Base-by-base conservation (phyloP, 495 filamentous ascomycete species). In the Lentithecium fluviatile region DNA sequence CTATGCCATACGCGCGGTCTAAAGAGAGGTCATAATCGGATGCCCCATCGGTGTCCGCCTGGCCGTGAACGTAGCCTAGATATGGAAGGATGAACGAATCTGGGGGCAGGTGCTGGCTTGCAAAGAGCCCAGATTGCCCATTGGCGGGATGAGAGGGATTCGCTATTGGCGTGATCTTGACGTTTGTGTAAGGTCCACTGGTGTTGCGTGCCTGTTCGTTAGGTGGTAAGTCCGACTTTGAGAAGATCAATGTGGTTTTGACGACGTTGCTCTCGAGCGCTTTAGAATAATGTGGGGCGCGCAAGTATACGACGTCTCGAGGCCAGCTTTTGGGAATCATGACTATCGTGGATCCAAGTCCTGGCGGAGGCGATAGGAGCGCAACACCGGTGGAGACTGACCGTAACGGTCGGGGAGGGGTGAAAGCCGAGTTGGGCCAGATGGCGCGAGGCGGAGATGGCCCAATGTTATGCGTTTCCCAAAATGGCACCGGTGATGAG, bases 1-100 rank as follows among this genome's bases (percentile, higher is more conserved):
- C 84, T 0, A 90, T 70, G 21, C 78, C 80, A 2, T 66, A 63
- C 3, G 84, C 82, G 32, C 80, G 74, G 67, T 84, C 81, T 0
- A 90, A 71, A 66, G 76, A 81, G 1, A 91, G 74, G 69, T 90
- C 88, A 66, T 90, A 90, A 62, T 89, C 80, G 1, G 80, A 84
- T 10, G 47, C 17, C 20, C 76, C 75, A 65, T 86, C 75, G 29
- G 63, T 64, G 25, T 73, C 73, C 6, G 53, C 62, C 24, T 78
- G 74, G 15, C 65, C 56, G 70, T 89, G 86, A 12, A 85, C 71
- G 36, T 78, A 75, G 8, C 88, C 88, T 6, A 87, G 70, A 65
- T 91, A 91, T n/a, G 82, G 79, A 6, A 88, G 60, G 45, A 91
- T 79, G 38, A 87, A 77, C 1, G 77, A 72, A 26, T 78, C 80